Evolutionary conservation across 2,329 filamentous ascomycete genomes (phyloP).

Genomic region (Colletotrichum trifolii): DNA sequence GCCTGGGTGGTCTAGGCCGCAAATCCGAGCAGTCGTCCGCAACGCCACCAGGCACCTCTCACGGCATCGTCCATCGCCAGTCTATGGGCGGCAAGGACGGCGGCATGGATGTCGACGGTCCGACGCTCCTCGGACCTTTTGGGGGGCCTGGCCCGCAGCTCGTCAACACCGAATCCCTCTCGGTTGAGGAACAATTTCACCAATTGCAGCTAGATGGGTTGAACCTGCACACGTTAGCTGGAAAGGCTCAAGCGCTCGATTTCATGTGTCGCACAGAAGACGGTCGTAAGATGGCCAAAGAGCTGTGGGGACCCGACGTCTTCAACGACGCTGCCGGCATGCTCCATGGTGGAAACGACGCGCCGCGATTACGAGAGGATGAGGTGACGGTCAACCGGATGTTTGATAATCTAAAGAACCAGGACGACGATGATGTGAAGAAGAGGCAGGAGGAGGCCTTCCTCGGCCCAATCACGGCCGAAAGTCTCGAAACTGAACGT

Average conservation of each 20-base stretch:
- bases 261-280: slow-evolving; percentile 62
- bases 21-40: slow-evolving; percentile 37
- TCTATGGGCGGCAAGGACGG: slow-evolving; percentile 45
- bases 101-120: slow-evolving; percentile 52
- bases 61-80: slow-evolving; percentile 36
- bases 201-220: slow-evolving; percentile 58
- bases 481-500: slow-evolving; percentile 57
- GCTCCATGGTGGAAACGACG: slow-evolving; percentile 35
- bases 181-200: slow-evolving; percentile 63
- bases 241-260: slow-evolving; percentile 63
- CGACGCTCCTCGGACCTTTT: slow-evolving; percentile 54
- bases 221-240: slow-evolving; percentile 56
- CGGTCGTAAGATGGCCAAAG: slow-evolving; percentile 61
- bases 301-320: slow-evolving; percentile 61
- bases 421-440: slow-evolving; percentile 61
- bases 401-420: slow-evolving; percentile 67
- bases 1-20: slow-evolving; percentile 16
- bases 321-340: slow-evolving; percentile 50
- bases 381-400: slow-evolving; percentile 63
- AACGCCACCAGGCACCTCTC: slow-evolving; percentile 40
- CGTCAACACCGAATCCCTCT: slow-evolving; percentile 52
- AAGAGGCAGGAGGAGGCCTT: slow-evolving; percentile 50
- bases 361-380: slow-evolving; percentile 49
- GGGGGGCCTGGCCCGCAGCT: slow-evolving; percentile 56
- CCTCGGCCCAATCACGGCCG: slow-evolving; percentile 52